Conservation (phyloP, 2,329 filamentous ascomycete species). For the Calonectria pteridis region DNA sequence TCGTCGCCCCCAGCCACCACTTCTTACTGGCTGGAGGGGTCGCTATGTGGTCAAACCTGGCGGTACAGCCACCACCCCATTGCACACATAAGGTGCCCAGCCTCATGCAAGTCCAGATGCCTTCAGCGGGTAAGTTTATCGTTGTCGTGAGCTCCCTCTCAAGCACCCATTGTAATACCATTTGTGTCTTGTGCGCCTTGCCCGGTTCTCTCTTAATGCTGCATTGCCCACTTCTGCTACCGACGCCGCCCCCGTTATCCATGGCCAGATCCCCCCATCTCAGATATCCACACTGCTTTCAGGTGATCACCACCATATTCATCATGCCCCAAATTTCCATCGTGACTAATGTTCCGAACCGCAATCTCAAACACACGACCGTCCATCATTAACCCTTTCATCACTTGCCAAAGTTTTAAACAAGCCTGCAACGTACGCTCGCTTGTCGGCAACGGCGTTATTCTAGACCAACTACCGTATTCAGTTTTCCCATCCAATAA, state of each 20-base stretch:
- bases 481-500: constrained; percentile 9
- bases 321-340: constrained; percentile 9
- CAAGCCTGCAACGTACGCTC: constrained; percentile 15
- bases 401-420: background rate
- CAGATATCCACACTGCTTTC: background rate
- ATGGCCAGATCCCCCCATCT: background rate
- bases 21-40: constrained; percentile 8
- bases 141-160: constrained; percentile 6
- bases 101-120: constrained; percentile 10
- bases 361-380: constrained; percentile 17
- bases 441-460: constrained; percentile 24
- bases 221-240: constrained; percentile 1
- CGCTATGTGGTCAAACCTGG: background rate
- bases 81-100: background rate
- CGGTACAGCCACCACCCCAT: constrained; percentile 28
- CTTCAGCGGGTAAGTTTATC: background rate
- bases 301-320: constrained; percentile 19
- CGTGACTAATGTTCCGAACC: constrained; percentile 29
- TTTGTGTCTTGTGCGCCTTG: background rate
- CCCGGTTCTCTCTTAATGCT: background rate
- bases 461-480: constrained; percentile 7
- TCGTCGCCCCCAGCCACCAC: background rate
- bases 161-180: background rate
- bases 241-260: constrained; percentile 23
- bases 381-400: constrained; percentile 21